Base-by-base conservation (phyloP, 1,284 basidiomycete genomes). In the Amylostereum chailletii region DNA sequence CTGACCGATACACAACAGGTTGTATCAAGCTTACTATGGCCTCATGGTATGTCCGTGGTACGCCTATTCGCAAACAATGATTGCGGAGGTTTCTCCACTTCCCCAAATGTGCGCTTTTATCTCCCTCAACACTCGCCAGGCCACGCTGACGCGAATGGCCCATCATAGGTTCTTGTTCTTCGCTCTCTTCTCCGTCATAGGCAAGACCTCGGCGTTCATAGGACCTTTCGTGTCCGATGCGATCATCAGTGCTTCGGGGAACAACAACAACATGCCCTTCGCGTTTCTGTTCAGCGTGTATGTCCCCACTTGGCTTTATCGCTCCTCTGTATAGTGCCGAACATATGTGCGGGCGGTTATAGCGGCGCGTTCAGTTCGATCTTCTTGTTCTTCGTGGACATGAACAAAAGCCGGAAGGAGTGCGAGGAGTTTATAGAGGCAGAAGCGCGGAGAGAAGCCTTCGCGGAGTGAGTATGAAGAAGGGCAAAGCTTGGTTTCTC, bases 11-110 rank as follows among this genome's bases (percentile, higher is more conserved):
- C 32, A 45, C 31, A n/a, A 37, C 48, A 77, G 82, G 83, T 53
- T 77, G 34, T 85, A 83, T 58, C 83, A 85, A 57, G 81, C 76
- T 3, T 87, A 79, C 61, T 89, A 86, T 58, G 86, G 87, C 4
- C 66, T 89, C 36, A 74, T 86, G 72, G 84, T 90, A 4, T 89
- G 88, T 57, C 87, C 87, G 1, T 90, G 86, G 86, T 90, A 90
- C 63, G 85, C 88, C 33, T 85, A 87, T 58, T 81, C 82, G 61
- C 85, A 90, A 65, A 90, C 87, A 0, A 86, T 90, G 86, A 88
- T 90, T 50, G 85, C 81, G 58, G 86, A 90, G 58, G 86, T 90
- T 5, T 84, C 84, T 10, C 88, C 88, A 8, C 66, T 81, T 36
- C 75, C 81, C 10, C 83, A 84, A 62, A 86, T 84, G 83, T 81